Evolutionary conservation across 352 stramenopile species (phyloP).

Genomic region (Globisporangium heterothallicum): DNA sequence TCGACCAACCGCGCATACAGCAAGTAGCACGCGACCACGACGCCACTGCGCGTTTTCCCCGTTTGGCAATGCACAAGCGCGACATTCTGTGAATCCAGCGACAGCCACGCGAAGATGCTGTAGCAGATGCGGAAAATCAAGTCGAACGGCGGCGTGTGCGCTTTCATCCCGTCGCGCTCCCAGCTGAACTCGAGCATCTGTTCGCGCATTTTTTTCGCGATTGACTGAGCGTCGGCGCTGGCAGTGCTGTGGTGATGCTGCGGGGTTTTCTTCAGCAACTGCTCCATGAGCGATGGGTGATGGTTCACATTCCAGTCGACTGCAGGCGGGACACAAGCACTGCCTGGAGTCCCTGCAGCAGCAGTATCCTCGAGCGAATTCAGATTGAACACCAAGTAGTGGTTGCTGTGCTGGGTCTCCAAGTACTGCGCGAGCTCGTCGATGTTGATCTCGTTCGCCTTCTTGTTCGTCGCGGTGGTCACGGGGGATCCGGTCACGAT

Average conservation of each 20-base stretch:
- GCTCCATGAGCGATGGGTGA: conserved; percentile 8
- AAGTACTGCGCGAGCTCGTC: conserved; percentile 61
- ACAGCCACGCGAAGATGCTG: conserved; percentile 89
- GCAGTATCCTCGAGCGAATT: conserved; percentile 40
- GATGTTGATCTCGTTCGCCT: conserved; percentile 65
- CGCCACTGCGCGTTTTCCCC: conserved; percentile 90
- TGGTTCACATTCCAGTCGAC: too few relatives aligned
- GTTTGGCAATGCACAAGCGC: conserved; percentile 88
- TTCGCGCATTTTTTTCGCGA: conserved; percentile 57
- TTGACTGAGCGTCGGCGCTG: conserved; percentile 3
- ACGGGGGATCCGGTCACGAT: conserved; percentile 56
- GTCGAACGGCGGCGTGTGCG: conserved; percentile 73
- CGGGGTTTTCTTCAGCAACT: conserved; percentile 10
- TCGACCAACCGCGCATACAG: conserved; percentile 77
- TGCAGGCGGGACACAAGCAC: neutral
- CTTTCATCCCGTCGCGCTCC: conserved; percentile 78
- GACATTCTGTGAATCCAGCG: conserved; percentile 73
- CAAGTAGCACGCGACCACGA: conserved; percentile 92
- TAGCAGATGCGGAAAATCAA: conserved; percentile 92
- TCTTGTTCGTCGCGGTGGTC: conserved; percentile 56
- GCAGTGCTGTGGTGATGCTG: neutral
- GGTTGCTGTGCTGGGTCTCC: conserved; percentile 41
- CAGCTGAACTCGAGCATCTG: conserved; percentile 85
- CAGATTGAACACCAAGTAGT: conserved; percentile 82
- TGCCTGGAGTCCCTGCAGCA: conserved; percentile 3